These are phyloP conservation scores for Hypoxylon cercidicola DNA, from an alignment of 495 filamentous ascomycete species.

Conservation along the genomic window DNA sequence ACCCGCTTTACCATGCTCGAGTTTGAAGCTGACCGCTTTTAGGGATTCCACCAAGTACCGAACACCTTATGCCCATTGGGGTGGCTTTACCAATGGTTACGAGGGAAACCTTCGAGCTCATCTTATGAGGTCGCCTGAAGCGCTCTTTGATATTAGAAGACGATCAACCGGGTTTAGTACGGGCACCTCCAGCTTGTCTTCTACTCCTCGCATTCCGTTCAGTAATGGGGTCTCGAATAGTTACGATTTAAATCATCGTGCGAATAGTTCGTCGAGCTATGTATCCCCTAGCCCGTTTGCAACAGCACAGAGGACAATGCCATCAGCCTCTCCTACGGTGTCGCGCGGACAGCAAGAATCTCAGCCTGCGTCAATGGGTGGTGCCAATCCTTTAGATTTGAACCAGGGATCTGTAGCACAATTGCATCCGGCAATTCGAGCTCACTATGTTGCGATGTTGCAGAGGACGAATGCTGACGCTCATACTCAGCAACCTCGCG, in stretches of 20 bases:
- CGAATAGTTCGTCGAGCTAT: conserved; percentile 15
- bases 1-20: too few relatives aligned
- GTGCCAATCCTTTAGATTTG: conserved; percentile 25
- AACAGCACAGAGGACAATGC: conserved; percentile 7
- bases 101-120: conserved; percentile 61
- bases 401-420: conserved; percentile 38
- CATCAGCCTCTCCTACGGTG: background rate
- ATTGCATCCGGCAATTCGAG: conserved; percentile 59
- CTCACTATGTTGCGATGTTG: conserved; percentile 52
- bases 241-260: conserved; percentile 17
- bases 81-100: conserved; percentile 67
- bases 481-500: conserved; percentile 9
- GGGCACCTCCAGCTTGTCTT: conserved; percentile 8
- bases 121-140: conserved; percentile 54
- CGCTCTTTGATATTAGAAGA: conserved; percentile 46
- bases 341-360: background rate
- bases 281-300: conserved; percentile 18
- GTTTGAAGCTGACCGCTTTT: conserved; percentile 28
- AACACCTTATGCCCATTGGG: conserved; percentile 62
- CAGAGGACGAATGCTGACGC: conserved; percentile 44
- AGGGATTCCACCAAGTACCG: conserved; percentile 60
- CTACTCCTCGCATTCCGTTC: conserved; percentile 22
- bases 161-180: conserved; percentile 32
- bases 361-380: conserved; percentile 26
- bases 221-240: conserved; percentile 26